Evolutionary conservation across 305 asterid species (phyloP), one percentile per base, ranked within the genome.

Genomic region (Lippia alba): DNA sequence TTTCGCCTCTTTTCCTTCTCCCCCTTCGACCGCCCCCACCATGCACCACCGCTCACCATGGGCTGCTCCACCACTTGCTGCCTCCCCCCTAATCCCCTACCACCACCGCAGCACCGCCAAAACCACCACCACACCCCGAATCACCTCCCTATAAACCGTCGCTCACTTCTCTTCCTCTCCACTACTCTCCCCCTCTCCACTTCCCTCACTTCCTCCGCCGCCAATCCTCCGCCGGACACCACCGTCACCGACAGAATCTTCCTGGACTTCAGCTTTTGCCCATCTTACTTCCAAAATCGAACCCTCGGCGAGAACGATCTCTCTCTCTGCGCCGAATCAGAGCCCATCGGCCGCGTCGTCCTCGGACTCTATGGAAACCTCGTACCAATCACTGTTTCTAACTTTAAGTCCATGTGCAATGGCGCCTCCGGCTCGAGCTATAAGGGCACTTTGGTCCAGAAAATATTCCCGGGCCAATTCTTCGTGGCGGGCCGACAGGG

Each of bases 401-500:
- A 92, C 41, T 92, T 92, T 89, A 92, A 86, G 69, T 49, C 96
- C 68, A 88, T 92, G 96, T 86, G 96, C 61, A 86, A 74, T 1
- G 96, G 94, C 56, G 71, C 96, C 0, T 76, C 83, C n/a, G 96
- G 96, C 0, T 92, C 98, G 2, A 77, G 80, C 17, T 92, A 92
- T 79, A 92, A 83, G 74, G 98, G 98, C 51, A 92, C 89, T 66
- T 61, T 90, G 77, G 80, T 92, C 11, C 96, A 92, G 67, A 88
- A 90, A 58, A 78, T 90, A 50, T 80, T 90, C 12, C 98, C 96
- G 0, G 96, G 96, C 3, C 86, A 92, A 79, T 92, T 80, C 79
- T 83, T 92, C 62, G 74, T 80, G 73, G 96, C 96, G 40, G 98
- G 96, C 16, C 78, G 79, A 18, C 98, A 92, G 79, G 98, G 98